phyloP scores from a whole-genome alignment of 148 eudicot genomes.

The Spergularia marina region DNA sequence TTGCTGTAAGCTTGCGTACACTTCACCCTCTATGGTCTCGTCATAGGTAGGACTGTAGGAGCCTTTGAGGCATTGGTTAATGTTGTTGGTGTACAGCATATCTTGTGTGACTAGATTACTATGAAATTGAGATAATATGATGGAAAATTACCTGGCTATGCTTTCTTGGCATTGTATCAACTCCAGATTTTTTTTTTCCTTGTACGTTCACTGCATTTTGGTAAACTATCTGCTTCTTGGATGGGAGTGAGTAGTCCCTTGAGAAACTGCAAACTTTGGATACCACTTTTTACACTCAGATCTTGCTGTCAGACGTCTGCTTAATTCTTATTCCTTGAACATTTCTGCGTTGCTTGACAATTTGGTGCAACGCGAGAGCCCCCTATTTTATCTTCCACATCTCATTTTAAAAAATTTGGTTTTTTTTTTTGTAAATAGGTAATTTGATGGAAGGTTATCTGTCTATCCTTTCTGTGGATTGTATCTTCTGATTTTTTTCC shows the following conservation, averaged over 20 bases:
- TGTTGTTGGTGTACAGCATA: too few species aligned
- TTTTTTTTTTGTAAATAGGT: background rate
- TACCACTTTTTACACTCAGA: background rate
- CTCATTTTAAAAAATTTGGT: too few species aligned
- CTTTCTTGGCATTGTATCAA: background rate
- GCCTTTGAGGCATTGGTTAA: too few species aligned
- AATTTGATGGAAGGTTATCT: background rate
- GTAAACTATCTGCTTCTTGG: background rate
- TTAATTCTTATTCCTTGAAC: too few species aligned
- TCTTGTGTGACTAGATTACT: background rate
- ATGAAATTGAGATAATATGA: background rate
- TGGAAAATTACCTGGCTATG: constrained; percentile 8
- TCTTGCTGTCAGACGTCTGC: too few species aligned
- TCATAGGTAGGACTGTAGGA: too few species aligned
- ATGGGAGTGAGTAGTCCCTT: background rate
- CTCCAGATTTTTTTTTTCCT: background rate
- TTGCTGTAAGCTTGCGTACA: too few species aligned
- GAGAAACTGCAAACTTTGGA: background rate
- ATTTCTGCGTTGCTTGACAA: too few species aligned
- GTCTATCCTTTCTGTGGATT: background rate
- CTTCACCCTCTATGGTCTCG: background rate
- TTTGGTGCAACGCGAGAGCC: too few species aligned
- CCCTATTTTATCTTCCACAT: too few species aligned
- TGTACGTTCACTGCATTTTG: background rate
- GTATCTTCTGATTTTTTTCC: background rate